phyloP scores from a whole-genome alignment of 106 monocot genomes.

The Dendrobium nobile region DNA sequence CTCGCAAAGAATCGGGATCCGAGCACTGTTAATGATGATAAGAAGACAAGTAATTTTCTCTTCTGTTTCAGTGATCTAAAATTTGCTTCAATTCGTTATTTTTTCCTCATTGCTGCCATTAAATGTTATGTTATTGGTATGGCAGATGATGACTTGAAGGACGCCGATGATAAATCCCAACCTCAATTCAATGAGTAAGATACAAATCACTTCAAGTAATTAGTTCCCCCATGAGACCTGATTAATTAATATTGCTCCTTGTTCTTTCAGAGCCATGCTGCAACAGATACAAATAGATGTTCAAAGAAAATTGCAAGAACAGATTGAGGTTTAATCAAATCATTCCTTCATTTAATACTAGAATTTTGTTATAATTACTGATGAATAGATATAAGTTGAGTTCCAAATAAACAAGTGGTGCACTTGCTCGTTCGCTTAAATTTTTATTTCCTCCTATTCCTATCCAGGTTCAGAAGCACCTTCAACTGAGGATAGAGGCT shows the following conservation, averaged over 20 bases:
- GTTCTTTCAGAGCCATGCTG: constrained; percentile 35
- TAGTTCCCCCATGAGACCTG: too few relatives aligned
- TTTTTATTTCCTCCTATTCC: neutral
- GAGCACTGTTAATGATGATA: neutral
- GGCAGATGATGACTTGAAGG: neutral
- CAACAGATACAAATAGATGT: constrained; percentile 56
- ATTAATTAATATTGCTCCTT: neutral
- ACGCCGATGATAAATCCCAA: neutral
- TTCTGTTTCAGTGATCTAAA: neutral
- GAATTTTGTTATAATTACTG: neutral
- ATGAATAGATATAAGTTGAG: neutral
- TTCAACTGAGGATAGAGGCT: constrained; percentile 80
- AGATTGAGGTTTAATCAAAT: constrained; percentile 41
- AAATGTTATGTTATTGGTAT: neutral
- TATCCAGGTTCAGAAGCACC: constrained; percentile 63
- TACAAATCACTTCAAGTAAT: neutral
- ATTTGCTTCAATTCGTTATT: too few relatives aligned
- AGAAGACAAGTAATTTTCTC: constrained; percentile 13
- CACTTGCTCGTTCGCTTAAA: neutral
- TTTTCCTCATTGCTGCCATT: neutral
- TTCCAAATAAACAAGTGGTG: too few relatives aligned
- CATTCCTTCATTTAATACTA: neutral
- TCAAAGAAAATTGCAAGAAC: constrained; percentile 55
- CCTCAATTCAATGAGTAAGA: constrained; percentile 31
- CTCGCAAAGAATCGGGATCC: constrained; percentile 39